Conservation (phyloP, 2,329 filamentous ascomycete species). For the Hymenotorrendiella dingleyae region DNA sequence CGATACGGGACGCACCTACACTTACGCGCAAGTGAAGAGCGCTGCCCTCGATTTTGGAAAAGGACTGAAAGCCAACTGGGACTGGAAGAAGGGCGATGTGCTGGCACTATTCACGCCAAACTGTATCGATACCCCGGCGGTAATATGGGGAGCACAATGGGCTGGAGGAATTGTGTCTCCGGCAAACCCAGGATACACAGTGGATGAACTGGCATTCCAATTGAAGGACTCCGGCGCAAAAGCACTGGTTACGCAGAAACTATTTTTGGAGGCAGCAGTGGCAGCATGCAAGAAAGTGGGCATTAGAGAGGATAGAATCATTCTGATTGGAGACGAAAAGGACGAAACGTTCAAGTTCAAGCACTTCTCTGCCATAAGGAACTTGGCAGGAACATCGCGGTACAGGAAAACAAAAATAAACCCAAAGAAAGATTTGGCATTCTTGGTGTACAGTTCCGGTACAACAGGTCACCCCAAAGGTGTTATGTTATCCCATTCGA, state of each 20-base stretch:
- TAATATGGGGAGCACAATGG: conserved; percentile 77
- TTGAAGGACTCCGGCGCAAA: conserved; percentile 72
- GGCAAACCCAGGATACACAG: conserved; percentile 82
- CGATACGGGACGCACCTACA: conserved; percentile 63
- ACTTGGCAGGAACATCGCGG: conserved; percentile 52
- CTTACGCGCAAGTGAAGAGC: conserved; percentile 59
- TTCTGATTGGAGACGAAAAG: conserved; percentile 66
- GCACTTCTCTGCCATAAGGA: conserved; percentile 68
- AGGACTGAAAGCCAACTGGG: conserved; percentile 66
- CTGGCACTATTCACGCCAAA: conserved; percentile 81
- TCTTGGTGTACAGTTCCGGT: conserved; percentile 81
- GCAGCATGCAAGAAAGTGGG: conserved; percentile 65
- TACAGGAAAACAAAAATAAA: conserved; percentile 57
- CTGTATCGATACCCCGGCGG: conserved; percentile 71
- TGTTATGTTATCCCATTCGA: conserved; percentile 77
- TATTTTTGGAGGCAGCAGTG: conserved; percentile 57
- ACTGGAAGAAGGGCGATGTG: conserved; percentile 79
- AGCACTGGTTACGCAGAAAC: conserved; percentile 66
- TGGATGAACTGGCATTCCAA: conserved; percentile 78
- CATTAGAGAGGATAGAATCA: conserved; percentile 64
- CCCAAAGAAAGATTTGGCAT: conserved; percentile 68
- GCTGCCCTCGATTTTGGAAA: conserved; percentile 71
- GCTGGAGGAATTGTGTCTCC: conserved; percentile 78
- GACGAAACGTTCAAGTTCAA: conserved; percentile 54
- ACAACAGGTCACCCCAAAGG: conserved; percentile 91